Evolutionary conservation across 306 rosid genomes (phyloP).

Genomic region (Prunus mira): DNA sequence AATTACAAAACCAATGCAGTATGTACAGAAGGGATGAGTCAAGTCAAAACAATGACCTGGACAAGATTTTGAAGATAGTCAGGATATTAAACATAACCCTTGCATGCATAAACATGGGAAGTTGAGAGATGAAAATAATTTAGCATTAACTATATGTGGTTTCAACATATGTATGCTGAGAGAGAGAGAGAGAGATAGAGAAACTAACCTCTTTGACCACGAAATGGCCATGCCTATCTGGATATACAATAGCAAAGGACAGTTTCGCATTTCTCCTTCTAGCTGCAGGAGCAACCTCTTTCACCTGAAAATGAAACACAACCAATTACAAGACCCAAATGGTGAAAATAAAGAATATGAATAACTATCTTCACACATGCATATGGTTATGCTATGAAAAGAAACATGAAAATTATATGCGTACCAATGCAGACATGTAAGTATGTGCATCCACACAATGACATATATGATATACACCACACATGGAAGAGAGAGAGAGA

Average conservation of each 20-base stretch:
- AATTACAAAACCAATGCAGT: not conserved
- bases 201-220: conserved; percentile 62
- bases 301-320: conserved; percentile 48
- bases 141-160: not conserved
- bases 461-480: not conserved
- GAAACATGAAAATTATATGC: not conserved
- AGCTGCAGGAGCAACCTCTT: conserved; percentile 91
- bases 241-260: conserved; percentile 90
- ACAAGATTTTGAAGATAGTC: not conserved
- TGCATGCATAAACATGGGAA: not conserved
- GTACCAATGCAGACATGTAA: not conserved
- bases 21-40: not conserved
- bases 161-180: not conserved
- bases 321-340: conserved; percentile 13
- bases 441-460: not conserved
- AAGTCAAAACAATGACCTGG: not conserved
- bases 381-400: not conserved
- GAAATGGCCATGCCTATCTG: conserved; percentile 85
- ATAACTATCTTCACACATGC: not conserved
- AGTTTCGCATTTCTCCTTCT: conserved; percentile 86
- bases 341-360: not conserved
- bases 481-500: not conserved
- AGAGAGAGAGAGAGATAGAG: not conserved
- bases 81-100: not conserved
- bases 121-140: not conserved